Evolutionary conservation across 2,329 filamentous ascomycete species (phyloP), one percentile per base, ranked within the genome.

Genomic region (Blastomyces emzantsi): DNA sequence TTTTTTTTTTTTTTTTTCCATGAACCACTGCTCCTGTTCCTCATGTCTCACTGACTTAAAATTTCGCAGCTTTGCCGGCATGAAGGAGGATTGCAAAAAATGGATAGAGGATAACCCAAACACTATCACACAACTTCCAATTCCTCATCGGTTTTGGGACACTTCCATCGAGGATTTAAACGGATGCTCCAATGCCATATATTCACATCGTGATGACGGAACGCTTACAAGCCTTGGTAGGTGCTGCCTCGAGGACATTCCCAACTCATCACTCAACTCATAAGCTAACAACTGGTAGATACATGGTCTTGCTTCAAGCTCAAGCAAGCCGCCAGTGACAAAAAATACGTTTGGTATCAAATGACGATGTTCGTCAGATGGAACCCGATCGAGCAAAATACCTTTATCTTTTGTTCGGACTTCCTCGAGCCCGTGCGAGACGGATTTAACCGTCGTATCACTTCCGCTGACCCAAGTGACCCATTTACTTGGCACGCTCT

Each of bases 231-330:
- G 2, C 2, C 57, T 60, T 22, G 57, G 57, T 60, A 47, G n/a
- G 43, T 19, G 1, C 22, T 19, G 8, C 17, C 17, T 36, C 11
- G 17, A 36, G 7, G 1, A 33, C 36, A 55, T n/a, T n/a, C 52
- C 28, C 9, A 39, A 33, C 28, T n/a, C 7, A n/a, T 7, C 17
- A n/a, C 30, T 55, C 6, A 28, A 36, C 9, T 36, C 41, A 7
- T 1, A 30, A 22, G 17, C n/a, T 60, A 49, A 49, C 57, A 13
- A n/a, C n/a, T 17, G 25, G 30, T 49, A 71, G 70, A 65, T 43
- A 67, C 70, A 7, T 71, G 70, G 69, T 62, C 63, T 6, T 68
- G 69, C 13, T 71, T 68, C 65, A 71, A 71, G 57, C 63, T 71
- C 41, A 71, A 71, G 43, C 8, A 47, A 15, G 57, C 57, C 6